Percentiles rank a stretch among this genome's conserved stretches.
phyloP scores from a whole-genome alignment of 208 protist genomes.

The Leishmania braziliensis region DNA sequence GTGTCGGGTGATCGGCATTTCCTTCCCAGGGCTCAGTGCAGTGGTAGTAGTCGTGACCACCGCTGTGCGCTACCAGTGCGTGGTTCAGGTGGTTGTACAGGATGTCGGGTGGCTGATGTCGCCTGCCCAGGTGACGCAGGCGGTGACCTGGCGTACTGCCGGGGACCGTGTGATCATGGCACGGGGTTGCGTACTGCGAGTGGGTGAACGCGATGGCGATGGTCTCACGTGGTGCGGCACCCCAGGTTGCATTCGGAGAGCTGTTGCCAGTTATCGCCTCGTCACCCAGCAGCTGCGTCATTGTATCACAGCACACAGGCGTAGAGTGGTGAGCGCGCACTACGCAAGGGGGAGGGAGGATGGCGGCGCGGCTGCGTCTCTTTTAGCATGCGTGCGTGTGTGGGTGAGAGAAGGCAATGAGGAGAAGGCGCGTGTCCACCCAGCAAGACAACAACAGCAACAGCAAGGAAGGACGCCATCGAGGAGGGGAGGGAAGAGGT shows the following conservation, averaged over 20 bases:
- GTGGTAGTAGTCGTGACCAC: background rate
- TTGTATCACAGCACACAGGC: background rate
- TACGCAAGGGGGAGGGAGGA: background rate
- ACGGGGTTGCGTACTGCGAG: slow-evolving; percentile 73
- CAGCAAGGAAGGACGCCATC: no score
- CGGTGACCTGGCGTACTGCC: slow-evolving; percentile 67
- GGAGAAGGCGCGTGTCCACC: no score
- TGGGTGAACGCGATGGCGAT: slow-evolving; percentile 73
- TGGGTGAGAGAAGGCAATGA: background rate
- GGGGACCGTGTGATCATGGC: slow-evolving; percentile 66
- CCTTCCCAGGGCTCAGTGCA: slow-evolving; percentile 13
- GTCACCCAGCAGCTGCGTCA: background rate
- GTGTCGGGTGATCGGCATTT: slow-evolving; percentile 16
- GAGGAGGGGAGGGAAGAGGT: background rate
- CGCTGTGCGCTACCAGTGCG: slow-evolving; percentile 42
- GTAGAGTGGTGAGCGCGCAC: background rate
- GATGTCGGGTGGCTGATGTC: slow-evolving; percentile 48
- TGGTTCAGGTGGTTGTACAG: slow-evolving; percentile 44
- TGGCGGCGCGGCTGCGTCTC: background rate
- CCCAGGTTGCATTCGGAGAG: background rate
- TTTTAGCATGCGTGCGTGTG: background rate
- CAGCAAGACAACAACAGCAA: no score
- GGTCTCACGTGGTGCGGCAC: slow-evolving; percentile 31
- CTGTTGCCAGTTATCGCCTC: background rate
- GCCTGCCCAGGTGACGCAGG: slow-evolving; percentile 40